Base-by-base conservation (phyloP, 352 stramenopile genomes). In the Pythium aphanidermatum region DNA sequence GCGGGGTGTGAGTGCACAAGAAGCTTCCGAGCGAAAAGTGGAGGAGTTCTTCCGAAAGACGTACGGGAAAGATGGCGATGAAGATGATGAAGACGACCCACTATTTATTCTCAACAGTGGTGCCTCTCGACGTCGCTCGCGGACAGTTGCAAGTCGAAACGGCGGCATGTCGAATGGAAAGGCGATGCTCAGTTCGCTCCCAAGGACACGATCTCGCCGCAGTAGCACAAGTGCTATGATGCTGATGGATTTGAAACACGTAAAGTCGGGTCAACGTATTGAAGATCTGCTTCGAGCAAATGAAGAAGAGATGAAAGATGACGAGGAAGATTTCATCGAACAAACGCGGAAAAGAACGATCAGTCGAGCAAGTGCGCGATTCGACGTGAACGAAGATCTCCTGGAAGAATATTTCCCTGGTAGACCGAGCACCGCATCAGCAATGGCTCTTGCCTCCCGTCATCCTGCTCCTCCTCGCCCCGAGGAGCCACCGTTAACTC, bases 1-100 rank as follows among this genome's bases (percentile, higher is more conserved):
- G 2, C 70, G 66, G 9, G 58, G 49, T 17, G 43, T 75, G 11
- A 77, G 64, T 24, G 51, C 68, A n/a, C 63, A 78, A 30, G 52
- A 56, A 19, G 60, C 45, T 11, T 70, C 70, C 5, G 61, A 69
- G 40, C 53, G 39, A 1, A 78, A 77, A 33, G 70, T 81, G 3
- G 63, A 70, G 24, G 67, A 75, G 11, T 81, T 76, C 17, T 78
- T 78, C 46, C 53, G 55, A 12, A 55, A 55, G n/a, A 74, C 60
- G 11, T 66, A 65, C 24, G 19, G 44, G 3, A 27, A 61, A 17
- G 38, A 55, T 5, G 30, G 57, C 3, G 56, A 52, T 10, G 57
- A 60, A 11, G 56, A 66, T 14, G 55, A 55, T 16, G 46, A 58
- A 8, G 55, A 65, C 23, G n/a, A n/a, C n/a, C n/a, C n/a, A n/a